A percentile compares a stretch with the other conserved stretches of the same genome.
These are phyloP conservation scores for Candida albicans DNA, from an alignment of 1,139 yeast genomes.

Conservation along the genomic window DNA sequence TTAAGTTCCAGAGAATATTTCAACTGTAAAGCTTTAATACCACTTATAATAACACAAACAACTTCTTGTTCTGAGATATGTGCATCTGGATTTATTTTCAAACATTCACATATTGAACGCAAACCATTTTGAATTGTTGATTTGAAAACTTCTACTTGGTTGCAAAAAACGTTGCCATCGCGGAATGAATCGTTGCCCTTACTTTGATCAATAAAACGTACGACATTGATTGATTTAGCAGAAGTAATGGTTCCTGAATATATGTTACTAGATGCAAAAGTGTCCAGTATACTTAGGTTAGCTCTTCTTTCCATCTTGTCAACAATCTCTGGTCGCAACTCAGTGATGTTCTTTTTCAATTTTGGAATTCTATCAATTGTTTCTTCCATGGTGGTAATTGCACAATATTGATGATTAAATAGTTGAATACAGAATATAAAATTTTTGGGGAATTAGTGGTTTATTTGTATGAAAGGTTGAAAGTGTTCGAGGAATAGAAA, in stretches of 20 bases:
- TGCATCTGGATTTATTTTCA: not conserved
- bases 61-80: not conserved
- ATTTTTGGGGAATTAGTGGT: not conserved
- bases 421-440: not conserved
- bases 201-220: not conserved
- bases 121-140: not conserved
- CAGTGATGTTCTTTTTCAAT: not conserved
- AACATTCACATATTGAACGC: not conserved
- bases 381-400: not conserved
- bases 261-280: not conserved
- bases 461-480: not conserved
- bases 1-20: not conserved
- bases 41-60: not conserved
- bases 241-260: not conserved
- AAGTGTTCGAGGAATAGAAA: too few relatives aligned
- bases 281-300: not conserved
- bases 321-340: not conserved
- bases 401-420: too few relatives aligned
- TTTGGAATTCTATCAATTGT: not conserved
- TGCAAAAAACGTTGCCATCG: not conserved
- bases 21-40: not conserved
- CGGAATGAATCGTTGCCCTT: not conserved
- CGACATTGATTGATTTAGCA: not conserved
- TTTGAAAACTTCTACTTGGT: not conserved
- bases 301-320: conserved; percentile 6